Evolutionary conservation across 495 filamentous ascomycete species (phyloP).

Genomic region (Pseudoneurospora amorphoporcata): DNA sequence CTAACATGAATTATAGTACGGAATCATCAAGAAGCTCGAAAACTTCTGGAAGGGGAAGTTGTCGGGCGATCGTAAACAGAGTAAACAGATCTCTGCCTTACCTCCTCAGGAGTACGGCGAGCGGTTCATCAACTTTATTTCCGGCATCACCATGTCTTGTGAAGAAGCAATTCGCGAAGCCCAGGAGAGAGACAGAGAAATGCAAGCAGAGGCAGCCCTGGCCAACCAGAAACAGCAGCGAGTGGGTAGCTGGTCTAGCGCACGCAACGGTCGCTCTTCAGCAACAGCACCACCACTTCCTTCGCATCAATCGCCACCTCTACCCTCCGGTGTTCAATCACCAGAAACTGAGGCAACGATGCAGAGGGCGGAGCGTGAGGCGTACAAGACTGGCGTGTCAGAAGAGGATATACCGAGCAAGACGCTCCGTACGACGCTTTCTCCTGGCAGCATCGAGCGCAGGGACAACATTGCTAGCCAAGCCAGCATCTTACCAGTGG

Average conservation of each 20-base stretch:
- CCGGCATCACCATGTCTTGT: conserved; percentile 74
- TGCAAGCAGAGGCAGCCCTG: conserved; percentile 25
- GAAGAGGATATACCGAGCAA: conserved; percentile 39
- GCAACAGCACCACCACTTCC: conserved; percentile 27
- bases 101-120: conserved; percentile 87
- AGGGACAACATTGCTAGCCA: conserved; percentile 45
- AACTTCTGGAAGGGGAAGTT: conserved; percentile 84
- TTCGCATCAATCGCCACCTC: conserved; percentile 35
- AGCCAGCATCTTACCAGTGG: conserved; percentile 72
- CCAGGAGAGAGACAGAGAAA: conserved; percentile 36
- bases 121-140: conserved; percentile 88
- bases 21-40: conserved; percentile 77
- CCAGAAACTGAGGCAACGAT: conserved; percentile 26
- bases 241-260: conserved; percentile 13
- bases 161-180: conserved; percentile 66
- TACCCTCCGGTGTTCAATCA: conserved; percentile 39
- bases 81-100: conserved; percentile 84
- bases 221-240: conserved; percentile 27
- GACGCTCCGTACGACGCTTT: conserved; percentile 38
- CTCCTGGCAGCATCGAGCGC: conserved; percentile 34
- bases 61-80: conserved; percentile 65
- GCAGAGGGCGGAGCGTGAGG: conserved; percentile 25
- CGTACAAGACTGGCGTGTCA: conserved; percentile 29
- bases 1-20: conserved; percentile 54
- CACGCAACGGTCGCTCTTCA: conserved; percentile 13